Evolutionary conservation across 345 rosid genomes (phyloP).

Genomic region (Trapa bicornis): DNA sequence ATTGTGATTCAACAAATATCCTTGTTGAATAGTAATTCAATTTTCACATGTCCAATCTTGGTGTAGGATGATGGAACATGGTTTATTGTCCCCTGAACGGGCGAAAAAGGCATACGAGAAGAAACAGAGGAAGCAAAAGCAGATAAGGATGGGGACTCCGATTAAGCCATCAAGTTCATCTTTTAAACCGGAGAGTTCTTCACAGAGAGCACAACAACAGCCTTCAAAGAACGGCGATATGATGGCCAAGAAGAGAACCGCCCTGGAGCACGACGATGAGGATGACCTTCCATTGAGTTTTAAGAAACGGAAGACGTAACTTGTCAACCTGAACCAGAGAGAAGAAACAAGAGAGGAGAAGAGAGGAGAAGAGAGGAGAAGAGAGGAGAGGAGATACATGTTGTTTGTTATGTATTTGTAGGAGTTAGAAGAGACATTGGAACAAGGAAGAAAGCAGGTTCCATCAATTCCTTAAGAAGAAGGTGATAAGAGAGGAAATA

Average conservation of each 20-base stretch:
- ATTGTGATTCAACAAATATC: not conserved
- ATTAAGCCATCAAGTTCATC: conserved; percentile 32
- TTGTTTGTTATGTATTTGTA: not conserved
- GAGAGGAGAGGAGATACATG: not conserved
- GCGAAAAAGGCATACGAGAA: conserved; percentile 66
- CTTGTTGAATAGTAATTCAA: not conserved
- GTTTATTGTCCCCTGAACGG: conserved; percentile 63
- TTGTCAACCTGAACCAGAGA: not conserved
- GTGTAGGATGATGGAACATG: conserved; percentile 96
- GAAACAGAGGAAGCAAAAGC: conserved; percentile 83
- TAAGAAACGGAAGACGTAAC: conserved; percentile 69
- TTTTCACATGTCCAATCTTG: not conserved
- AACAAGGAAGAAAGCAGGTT: not conserved
- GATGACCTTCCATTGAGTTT: conserved; percentile 41
- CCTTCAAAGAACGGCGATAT: conserved; percentile 46
- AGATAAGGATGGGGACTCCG: conserved; percentile 58
- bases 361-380: not conserved
- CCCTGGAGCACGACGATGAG: conserved; percentile 30
- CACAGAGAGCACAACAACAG: conserved; percentile 25
- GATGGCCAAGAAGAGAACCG: conserved; percentile 51
- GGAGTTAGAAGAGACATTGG: not conserved
- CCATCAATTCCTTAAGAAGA: not conserved
- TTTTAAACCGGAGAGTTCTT: conserved; percentile 53
- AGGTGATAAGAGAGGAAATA: not conserved
- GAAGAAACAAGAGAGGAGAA: too few relatives aligned